Conservation (phyloP, 306 rosid species). For the Castanospermum australe region DNA sequence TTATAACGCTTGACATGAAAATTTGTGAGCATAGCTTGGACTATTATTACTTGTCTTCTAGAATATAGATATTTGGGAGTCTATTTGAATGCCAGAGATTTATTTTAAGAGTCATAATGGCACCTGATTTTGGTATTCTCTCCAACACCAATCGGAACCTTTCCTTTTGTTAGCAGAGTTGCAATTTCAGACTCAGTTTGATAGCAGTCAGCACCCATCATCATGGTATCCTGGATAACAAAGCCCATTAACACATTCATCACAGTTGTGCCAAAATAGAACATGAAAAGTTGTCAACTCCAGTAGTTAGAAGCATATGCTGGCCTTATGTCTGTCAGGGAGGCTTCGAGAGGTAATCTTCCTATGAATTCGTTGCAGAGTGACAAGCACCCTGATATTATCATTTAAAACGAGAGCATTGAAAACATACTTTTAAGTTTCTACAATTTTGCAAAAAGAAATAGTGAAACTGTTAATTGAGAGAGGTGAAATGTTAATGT, state of each 20-base stretch:
- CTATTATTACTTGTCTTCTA: not conserved
- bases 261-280: not conserved
- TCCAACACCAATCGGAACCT: conserved; percentile 89
- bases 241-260: conserved; percentile 9
- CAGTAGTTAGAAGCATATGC: not conserved
- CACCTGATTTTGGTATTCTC: conserved; percentile 85
- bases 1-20: not conserved
- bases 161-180: conserved; percentile 55
- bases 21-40: not conserved
- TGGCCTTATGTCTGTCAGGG: not conserved
- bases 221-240: conserved; percentile 76
- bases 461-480: not conserved
- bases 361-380: not conserved
- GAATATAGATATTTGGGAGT: not conserved
- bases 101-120: not conserved
- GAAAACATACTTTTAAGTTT: not conserved
- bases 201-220: conserved; percentile 96
- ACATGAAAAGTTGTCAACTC: not conserved
- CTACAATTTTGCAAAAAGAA: not conserved
- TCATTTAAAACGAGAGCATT: not conserved
- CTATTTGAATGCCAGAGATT: not conserved
- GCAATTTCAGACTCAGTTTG: conserved; percentile 84
- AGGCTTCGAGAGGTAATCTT: not conserved
- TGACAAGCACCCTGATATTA: not conserved
- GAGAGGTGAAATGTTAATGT: not conserved